These are phyloP conservation scores for Yamadazyma taylorii DNA, from an alignment of 1,139 yeast species.

Conservation along the genomic window DNA sequence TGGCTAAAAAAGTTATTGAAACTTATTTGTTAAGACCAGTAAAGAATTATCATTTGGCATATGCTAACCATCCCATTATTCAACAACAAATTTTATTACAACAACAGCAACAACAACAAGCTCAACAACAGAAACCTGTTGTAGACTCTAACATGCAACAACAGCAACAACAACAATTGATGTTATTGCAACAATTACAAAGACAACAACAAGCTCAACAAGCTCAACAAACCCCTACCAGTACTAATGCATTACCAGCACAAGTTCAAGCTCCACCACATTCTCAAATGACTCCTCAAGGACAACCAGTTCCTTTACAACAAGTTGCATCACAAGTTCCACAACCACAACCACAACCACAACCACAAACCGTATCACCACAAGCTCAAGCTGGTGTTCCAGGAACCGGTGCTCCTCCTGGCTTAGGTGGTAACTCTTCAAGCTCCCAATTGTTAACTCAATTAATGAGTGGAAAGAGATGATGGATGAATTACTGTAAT, in stretches of 20 bases:
- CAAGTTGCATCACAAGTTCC: conserved; percentile 7
- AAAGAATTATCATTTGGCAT: conserved; percentile 49
- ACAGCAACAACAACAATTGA: conserved; percentile 28
- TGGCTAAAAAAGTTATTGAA: conserved; percentile 46
- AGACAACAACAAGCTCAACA: conserved; percentile 18
- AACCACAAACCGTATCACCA: conserved; percentile 14
- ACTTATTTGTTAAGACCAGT: conserved; percentile 42
- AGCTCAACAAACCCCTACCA: background rate
- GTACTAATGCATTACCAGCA: conserved; percentile 15
- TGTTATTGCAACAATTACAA: conserved; percentile 29
- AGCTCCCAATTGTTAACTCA: conserved; percentile 68
- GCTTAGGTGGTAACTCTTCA: conserved; percentile 28
- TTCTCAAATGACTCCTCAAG: conserved; percentile 7
- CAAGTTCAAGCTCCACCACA: conserved; percentile 13
- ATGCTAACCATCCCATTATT: conserved; percentile 45
- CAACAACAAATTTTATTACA: conserved; percentile 42
- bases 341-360: conserved; percentile 13
- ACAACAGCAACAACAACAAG: conserved; percentile 29
- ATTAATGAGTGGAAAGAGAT: conserved; percentile 62
- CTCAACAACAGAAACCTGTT: conserved; percentile 17
- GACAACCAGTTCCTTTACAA: conserved; percentile 8
- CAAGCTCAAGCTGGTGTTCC: conserved; percentile 7
- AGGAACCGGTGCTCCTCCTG: conserved; percentile 12
- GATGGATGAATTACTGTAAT: conserved; percentile 1
- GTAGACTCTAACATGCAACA: conserved; percentile 14